phyloP scores from a whole-genome alignment of 1,284 basidiomycete genomes.

The Anthracocystis walkeri region DNA sequence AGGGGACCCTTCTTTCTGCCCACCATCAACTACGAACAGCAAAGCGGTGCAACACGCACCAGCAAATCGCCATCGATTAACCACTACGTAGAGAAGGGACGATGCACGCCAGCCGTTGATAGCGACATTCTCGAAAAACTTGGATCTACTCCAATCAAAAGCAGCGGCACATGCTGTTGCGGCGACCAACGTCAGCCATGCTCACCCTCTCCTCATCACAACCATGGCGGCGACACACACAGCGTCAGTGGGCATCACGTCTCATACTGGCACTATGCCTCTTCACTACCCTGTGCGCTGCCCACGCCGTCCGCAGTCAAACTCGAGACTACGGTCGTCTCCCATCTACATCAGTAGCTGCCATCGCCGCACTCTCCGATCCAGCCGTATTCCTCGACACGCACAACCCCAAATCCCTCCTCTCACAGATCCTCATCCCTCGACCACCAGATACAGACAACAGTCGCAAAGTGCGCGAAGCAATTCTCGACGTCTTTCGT shows the following conservation, averaged over 20 bases:
- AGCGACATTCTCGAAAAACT: neutral
- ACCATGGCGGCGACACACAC: neutral
- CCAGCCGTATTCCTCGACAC: constrained; percentile 50
- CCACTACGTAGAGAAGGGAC: neutral
- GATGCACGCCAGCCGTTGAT: neutral
- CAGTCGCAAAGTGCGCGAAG: constrained; percentile 52
- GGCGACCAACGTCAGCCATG: constrained; percentile 5
- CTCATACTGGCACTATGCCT: neutral
- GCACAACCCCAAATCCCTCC: constrained; percentile 43
- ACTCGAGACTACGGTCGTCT: constrained; percentile 27
- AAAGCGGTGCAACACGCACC: neutral
- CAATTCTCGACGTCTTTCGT: constrained; percentile 52
- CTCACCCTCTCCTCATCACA: neutral
- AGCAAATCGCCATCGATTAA: neutral
- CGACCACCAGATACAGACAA: constrained; percentile 62
- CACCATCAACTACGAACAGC: constrained; percentile 1
- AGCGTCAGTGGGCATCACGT: neutral
- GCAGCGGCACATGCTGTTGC: constrained; percentile 2
- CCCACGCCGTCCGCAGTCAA: constrained; percentile 35
- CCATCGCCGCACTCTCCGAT: constrained; percentile 37
- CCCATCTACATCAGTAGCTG: constrained; percentile 8
- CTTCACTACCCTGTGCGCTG: constrained; percentile 4
- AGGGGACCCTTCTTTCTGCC: neutral
- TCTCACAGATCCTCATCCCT: constrained; percentile 65
- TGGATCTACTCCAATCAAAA: constrained; percentile 1